Conservation (phyloP, 1,284 basidiomycete species). For the Neonothopanus nambi region DNA sequence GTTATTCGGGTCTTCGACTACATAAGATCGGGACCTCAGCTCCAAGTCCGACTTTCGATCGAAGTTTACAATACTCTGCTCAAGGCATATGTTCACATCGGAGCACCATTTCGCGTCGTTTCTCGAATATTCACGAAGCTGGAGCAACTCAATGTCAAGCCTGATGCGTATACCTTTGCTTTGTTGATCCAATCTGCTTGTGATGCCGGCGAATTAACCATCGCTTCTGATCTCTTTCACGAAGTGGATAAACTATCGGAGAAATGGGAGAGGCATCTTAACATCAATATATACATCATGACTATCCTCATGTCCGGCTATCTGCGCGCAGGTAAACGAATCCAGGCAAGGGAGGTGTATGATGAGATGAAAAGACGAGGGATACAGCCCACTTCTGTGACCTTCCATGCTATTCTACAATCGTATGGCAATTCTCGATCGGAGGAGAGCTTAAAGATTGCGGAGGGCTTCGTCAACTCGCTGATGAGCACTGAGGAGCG, state of each 20-base stretch:
- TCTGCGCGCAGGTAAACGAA: constrained; percentile 58
- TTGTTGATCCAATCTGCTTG: constrained; percentile 84
- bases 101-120: constrained; percentile 74
- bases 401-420: constrained; percentile 71
- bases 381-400: constrained; percentile 70
- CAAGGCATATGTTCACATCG: constrained; percentile 83
- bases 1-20: constrained; percentile 76
- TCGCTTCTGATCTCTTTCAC: constrained; percentile 69
- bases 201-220: constrained; percentile 68
- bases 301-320: constrained; percentile 88
- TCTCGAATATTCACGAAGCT: constrained; percentile 66
- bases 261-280: constrained; percentile 37
- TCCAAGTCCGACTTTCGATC: constrained; percentile 45
- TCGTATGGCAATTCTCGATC: constrained; percentile 55
- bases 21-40: constrained; percentile 43
- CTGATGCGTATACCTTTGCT: constrained; percentile 71
- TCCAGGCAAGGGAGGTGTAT: constrained; percentile 68
- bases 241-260: constrained; percentile 58
- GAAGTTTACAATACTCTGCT: constrained; percentile 78
- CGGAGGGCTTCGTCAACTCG: constrained; percentile 61
- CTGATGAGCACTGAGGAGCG: constrained; percentile 41
- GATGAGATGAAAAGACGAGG: constrained; percentile 73
- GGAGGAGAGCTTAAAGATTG: constrained; percentile 51
- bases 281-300: constrained; percentile 63
- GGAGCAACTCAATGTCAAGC: constrained; percentile 48